Conservation (phyloP, 2,329 filamentous ascomycete genomes). For the Stagonosporopsis chrysanthemi region DNA sequence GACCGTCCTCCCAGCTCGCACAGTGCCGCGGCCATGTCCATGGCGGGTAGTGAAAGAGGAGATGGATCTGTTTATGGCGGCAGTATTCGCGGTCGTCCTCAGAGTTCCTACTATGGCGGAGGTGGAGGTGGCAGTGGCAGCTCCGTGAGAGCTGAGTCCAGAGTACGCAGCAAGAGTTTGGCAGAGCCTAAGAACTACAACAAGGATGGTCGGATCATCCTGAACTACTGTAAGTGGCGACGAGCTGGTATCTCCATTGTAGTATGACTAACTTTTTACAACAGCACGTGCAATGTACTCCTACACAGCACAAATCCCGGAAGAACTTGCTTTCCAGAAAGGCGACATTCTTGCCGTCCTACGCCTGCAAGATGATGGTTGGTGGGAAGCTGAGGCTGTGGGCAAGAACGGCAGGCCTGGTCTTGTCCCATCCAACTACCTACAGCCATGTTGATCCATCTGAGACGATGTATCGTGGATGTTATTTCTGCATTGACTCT, state of each 20-base stretch:
- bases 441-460: conserved; percentile 61
- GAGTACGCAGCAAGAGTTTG: conserved; percentile 79
- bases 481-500: not conserved
- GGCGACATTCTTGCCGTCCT: conserved; percentile 90
- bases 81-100: conserved; percentile 44
- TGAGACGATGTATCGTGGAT: not conserved
- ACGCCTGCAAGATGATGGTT: conserved; percentile 93
- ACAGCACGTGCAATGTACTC: conserved; percentile 91
- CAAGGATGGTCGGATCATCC: conserved; percentile 81
- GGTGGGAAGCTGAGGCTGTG: conserved; percentile 98
- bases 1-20: conserved; percentile 58
- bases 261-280: conserved; percentile 11
- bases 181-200: conserved; percentile 88
- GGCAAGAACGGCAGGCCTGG: conserved; percentile 64
- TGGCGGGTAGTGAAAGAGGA: conserved; percentile 47
- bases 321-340: conserved; percentile 91
- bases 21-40: conserved; percentile 56
- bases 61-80: conserved; percentile 43
- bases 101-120: conserved; percentile 54
- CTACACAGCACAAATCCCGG: conserved; percentile 93
- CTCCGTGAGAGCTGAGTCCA: conserved; percentile 50
- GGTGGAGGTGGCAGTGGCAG: conserved; percentile 33
- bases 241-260: not conserved
- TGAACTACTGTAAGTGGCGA: conserved; percentile 85
- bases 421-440: conserved; percentile 72